These are phyloP conservation scores for Lathyrus tuberosus DNA, from an alignment of 306 rosid species.

Conservation along the genomic window DNA sequence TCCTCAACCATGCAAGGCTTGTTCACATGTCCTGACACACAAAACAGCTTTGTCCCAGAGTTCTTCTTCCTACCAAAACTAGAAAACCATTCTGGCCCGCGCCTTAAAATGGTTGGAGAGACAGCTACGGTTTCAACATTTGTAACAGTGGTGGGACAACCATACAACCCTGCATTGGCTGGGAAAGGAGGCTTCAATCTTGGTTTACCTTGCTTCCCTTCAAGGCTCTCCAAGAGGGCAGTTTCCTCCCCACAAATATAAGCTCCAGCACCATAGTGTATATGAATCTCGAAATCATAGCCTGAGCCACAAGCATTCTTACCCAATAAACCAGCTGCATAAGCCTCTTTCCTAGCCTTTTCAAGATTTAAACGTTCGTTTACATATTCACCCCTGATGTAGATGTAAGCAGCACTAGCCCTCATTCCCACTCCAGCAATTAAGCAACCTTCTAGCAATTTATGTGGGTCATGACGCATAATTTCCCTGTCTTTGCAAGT, in stretches of 20 bases:
- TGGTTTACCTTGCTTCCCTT: constrained; percentile 99
- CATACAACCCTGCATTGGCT: constrained; percentile 96
- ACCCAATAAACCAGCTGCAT: constrained; percentile 86
- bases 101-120: constrained; percentile 95
- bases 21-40: too few relatives aligned
- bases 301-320: constrained; percentile 99
- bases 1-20: too few relatives aligned
- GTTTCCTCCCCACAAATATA: constrained; percentile 99
- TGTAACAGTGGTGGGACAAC: constrained; percentile 96
- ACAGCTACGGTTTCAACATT: constrained; percentile 99
- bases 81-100: constrained; percentile 99
- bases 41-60: too few relatives aligned
- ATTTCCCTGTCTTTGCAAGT: constrained; percentile 98
- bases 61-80: constrained; percentile 98
- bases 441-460: constrained; percentile 90
- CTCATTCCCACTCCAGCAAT: constrained; percentile 99
- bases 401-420: constrained; percentile 95
- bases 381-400: constrained; percentile 95
- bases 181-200: constrained; percentile 99
- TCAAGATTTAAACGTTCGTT: constrained; percentile 85
- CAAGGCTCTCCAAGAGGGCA: constrained; percentile 96
- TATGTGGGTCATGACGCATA: constrained; percentile 97
- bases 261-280: constrained; percentile 98
- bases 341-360: constrained; percentile 89
- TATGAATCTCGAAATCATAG: constrained; percentile 93